A percentile compares a stretch with the other conserved stretches of the same genome.
Evolutionary conservation across 148 eudicot genomes (phyloP).

Genomic region (Rhododendron molle): DNA sequence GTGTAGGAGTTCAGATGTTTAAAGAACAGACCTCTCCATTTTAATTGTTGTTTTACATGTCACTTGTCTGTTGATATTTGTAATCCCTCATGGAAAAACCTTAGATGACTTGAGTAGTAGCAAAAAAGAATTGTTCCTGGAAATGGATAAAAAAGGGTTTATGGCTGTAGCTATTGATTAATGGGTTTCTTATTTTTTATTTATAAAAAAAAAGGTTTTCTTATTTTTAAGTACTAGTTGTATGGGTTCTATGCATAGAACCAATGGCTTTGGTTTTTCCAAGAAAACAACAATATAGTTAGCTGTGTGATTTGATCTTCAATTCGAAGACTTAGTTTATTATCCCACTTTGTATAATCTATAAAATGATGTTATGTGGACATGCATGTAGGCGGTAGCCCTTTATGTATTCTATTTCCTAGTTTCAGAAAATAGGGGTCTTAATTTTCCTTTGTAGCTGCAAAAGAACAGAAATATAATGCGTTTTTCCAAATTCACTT

Average conservation of each 20-base stretch:
- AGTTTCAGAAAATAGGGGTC: not conserved
- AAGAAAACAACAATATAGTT: not conserved
- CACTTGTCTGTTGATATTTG: not conserved
- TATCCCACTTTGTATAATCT: not conserved
- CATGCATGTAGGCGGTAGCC: not conserved
- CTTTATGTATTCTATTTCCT: not conserved
- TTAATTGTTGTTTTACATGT: not conserved
- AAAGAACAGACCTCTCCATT: not conserved
- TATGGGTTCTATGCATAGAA: not conserved
- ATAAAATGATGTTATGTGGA: not conserved
- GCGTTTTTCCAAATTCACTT: not conserved
- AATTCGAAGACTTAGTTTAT: not conserved
- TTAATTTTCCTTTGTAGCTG: not conserved
- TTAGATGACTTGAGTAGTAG: not conserved
- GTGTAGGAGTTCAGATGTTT: not conserved
- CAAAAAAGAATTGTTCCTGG: not conserved
- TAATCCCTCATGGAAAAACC: not conserved
- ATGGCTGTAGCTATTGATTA: not conserved
- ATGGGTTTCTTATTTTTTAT: not conserved
- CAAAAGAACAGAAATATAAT: not conserved
- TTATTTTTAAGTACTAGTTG: not conserved
- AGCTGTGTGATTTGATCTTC: slow-evolving; percentile 1
- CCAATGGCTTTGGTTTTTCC: not conserved
- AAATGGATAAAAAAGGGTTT: not conserved
- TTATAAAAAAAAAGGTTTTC: not conserved